Conservation (phyloP, 176 grass and related monocot genomes). For the Hsuehochloa calcarea region DNA sequence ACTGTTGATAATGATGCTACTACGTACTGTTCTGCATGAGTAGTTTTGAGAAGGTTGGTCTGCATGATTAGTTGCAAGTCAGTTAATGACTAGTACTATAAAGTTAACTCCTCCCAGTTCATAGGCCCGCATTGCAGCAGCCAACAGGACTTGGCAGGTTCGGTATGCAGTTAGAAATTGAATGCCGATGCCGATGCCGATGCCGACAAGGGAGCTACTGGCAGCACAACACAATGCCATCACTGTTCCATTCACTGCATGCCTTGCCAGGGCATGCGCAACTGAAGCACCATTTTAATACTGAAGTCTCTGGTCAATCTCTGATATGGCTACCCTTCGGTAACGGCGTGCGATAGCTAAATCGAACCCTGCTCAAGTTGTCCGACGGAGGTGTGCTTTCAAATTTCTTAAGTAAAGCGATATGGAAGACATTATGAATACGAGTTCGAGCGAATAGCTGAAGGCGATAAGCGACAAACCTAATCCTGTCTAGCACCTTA, state of each 20-base stretch:
- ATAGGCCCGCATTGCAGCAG: neutral
- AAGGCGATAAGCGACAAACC: too few relatives aligned
- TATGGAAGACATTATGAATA: too few relatives aligned
- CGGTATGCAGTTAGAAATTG: neutral
- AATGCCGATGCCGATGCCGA: neutral
- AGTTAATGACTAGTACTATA: neutral
- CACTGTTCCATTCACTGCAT: neutral
- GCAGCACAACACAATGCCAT: neutral
- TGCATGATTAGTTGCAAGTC: neutral
- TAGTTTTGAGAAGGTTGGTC: neutral
- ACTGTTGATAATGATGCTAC: neutral
- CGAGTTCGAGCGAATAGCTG: too few relatives aligned
- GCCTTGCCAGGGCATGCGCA: neutral
- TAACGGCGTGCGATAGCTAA: too few relatives aligned
- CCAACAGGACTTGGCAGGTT: neutral
- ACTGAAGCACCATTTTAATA: neutral
- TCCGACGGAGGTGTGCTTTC: too few relatives aligned
- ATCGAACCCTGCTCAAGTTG: too few relatives aligned
- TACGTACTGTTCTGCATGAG: neutral
- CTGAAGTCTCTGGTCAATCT: neutral
- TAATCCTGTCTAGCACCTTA: too few relatives aligned
- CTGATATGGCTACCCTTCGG: too few relatives aligned
- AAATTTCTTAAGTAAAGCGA: too few relatives aligned
- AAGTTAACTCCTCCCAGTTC: neutral
- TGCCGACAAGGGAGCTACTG: conserved; percentile 10